phyloP scores from a whole-genome alignment of 441 rosid genomes.

The Arabidopsis lyrata region DNA sequence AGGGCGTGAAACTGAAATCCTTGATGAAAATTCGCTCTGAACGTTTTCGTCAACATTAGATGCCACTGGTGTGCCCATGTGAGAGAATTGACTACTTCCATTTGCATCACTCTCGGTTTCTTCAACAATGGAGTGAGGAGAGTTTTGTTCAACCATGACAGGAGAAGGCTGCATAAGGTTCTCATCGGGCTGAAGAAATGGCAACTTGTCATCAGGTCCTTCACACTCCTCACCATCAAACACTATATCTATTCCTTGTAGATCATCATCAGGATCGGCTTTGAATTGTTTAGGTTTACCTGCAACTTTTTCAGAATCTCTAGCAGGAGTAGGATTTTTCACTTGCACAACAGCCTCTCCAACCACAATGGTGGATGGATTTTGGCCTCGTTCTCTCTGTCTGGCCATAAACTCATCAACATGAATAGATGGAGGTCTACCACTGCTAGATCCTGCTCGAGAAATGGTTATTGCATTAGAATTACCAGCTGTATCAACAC shows the following conservation, averaged over 20 bases:
- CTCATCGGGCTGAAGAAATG: slow-evolving; percentile 92
- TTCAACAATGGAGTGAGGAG: slow-evolving; percentile 92
- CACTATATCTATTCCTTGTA: slow-evolving; percentile 92
- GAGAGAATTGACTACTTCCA: slow-evolving; percentile 75
- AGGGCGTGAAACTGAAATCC: slow-evolving; percentile 80
- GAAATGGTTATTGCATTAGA: slow-evolving; percentile 84
- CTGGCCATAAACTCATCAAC: slow-evolving; percentile 99
- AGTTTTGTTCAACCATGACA: slow-evolving; percentile 74
- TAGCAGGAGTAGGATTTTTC: slow-evolving; percentile 63
- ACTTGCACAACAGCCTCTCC: slow-evolving; percentile 69
- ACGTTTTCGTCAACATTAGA: slow-evolving; percentile 76
- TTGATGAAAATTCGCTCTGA: slow-evolving; percentile 89
- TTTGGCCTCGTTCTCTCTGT: slow-evolving; percentile 89
- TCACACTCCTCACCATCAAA: slow-evolving; percentile 98
- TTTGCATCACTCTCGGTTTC: slow-evolving; percentile 92
- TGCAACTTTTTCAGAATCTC: slow-evolving; percentile 58
- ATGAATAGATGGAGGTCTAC: slow-evolving; percentile 98
- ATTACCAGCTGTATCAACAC: slow-evolving; percentile 72
- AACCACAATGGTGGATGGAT: slow-evolving; percentile 64
- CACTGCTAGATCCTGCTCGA: slow-evolving; percentile 86
- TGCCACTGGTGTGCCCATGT: slow-evolving; percentile 68
- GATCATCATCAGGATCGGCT: slow-evolving; percentile 92
- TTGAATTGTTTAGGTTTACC: slow-evolving; percentile 82
- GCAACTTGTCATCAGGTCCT: slow-evolving; percentile 80
- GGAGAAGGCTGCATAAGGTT: slow-evolving; percentile 82